phyloP scores from a whole-genome alignment of 768 basidiomycete genomes.

The Panus rudis region DNA sequence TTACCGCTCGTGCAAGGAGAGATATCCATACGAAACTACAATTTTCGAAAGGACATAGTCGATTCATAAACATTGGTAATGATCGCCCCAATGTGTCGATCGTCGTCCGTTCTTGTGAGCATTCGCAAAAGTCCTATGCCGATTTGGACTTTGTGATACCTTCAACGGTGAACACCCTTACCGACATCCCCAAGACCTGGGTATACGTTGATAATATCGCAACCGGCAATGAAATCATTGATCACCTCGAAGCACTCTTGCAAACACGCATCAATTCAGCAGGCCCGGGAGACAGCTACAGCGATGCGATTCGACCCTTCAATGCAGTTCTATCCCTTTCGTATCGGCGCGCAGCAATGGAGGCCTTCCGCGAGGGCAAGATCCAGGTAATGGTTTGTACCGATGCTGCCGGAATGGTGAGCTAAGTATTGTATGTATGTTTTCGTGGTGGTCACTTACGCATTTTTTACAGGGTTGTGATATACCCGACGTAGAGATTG shows the following conservation, averaged over 20 bases:
- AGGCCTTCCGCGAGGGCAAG: slow-evolving; percentile 16
- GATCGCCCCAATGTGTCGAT: slow-evolving; percentile 27
- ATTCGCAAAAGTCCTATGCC: slow-evolving; percentile 24
- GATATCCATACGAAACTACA: slow-evolving; percentile 25
- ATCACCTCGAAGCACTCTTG: slow-evolving; percentile 18
- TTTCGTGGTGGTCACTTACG: too few relatives aligned
- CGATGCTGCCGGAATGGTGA: slow-evolving; percentile 26
- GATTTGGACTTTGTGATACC: slow-evolving; percentile 30
- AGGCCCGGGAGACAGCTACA: not conserved
- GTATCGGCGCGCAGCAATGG: slow-evolving; percentile 20
- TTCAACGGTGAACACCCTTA: not conserved
- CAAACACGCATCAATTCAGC: not conserved
- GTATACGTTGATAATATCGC: slow-evolving; percentile 25
- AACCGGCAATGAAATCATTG: slow-evolving; percentile 17
- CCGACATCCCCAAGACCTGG: slow-evolving; percentile 21
- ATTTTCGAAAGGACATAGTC: slow-evolving; percentile 14
- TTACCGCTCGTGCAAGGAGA: slow-evolving; percentile 18
- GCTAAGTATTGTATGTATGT: too few relatives aligned
- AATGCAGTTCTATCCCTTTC: slow-evolving; percentile 16
- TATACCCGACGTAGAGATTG: slow-evolving; percentile 14
- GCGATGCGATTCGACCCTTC: slow-evolving; percentile 21
- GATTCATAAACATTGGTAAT: slow-evolving; percentile 25
- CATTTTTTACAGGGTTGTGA: slow-evolving; percentile 13
- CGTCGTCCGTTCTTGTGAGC: slow-evolving; percentile 26
- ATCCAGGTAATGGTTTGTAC: slow-evolving; percentile 28